Percentiles rank a stretch among this genome's conserved stretches.
These are phyloP conservation scores for Quercus lobata DNA, from an alignment of 331 rosid species.

Conservation along the genomic window DNA sequence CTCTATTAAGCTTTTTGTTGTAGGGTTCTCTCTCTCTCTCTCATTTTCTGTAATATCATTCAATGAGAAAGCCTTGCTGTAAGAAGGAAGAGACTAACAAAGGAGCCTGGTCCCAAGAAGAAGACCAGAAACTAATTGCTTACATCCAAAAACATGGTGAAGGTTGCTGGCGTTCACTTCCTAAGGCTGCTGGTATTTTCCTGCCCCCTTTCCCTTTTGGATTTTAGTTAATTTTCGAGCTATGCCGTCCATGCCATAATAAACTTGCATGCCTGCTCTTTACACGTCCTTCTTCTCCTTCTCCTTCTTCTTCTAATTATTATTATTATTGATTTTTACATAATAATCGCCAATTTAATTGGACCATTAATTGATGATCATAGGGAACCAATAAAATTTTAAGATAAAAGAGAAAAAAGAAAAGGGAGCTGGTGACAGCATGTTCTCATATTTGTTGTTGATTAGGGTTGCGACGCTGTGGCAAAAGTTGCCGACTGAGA, in stretches of 20 bases:
- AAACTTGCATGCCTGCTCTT: neutral
- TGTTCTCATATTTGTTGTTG: neutral
- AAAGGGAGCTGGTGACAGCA: neutral
- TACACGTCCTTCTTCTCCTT: neutral
- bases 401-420: neutral
- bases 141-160: constrained; percentile 17
- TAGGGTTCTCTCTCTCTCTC: neutral
- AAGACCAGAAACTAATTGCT: constrained; percentile 21
- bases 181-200: constrained; percentile 15
- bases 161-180: constrained; percentile 18
- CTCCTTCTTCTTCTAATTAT: neutral
- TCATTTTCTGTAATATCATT: neutral
- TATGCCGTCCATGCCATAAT: no score
- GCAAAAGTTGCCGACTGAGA: constrained; percentile 41
- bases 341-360: neutral
- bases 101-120: constrained; percentile 22
- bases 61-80: constrained; percentile 4
- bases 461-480: constrained; percentile 32
- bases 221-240: neutral
- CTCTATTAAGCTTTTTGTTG: neutral
- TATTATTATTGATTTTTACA: neutral
- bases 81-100: constrained; percentile 4
- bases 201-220: neutral
- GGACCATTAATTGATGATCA: neutral
- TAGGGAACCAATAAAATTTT: neutral